A percentile compares a stretch with the other conserved stretches of the same genome.
Conservation (phyloP, 2,329 filamentous ascomycete genomes). For the Beauveria caledonica region DNA sequence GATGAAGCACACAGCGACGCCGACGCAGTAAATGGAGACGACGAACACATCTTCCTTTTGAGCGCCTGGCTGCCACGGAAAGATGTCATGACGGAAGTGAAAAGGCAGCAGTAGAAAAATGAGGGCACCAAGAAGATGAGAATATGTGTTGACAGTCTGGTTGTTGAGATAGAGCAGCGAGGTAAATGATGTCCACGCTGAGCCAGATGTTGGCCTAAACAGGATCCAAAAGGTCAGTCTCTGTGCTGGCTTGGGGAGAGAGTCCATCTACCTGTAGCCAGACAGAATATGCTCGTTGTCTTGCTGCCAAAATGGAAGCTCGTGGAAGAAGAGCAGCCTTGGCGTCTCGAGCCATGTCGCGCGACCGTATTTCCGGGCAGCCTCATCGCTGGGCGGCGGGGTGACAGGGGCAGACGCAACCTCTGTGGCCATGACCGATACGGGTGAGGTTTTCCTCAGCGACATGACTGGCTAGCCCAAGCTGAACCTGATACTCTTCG, state of each 20-base stretch:
- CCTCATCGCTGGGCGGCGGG: not conserved
- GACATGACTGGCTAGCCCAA: not conserved
- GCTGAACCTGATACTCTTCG: no score
- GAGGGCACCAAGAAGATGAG: conserved; percentile 12
- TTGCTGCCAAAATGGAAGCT: conserved; percentile 6
- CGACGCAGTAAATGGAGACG: conserved; percentile 13
- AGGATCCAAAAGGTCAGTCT: not conserved
- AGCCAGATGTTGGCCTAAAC: conserved; percentile 10
- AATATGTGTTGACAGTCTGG: conserved; percentile 10
- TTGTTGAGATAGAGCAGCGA: conserved; percentile 14
- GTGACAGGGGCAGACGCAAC: not conserved
- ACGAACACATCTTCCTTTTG: conserved; percentile 11
- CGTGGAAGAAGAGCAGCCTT: conserved; percentile 8
- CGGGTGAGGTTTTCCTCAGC: not conserved
- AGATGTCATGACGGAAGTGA: conserved; percentile 8
- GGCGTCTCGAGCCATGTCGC: conserved; percentile 2
- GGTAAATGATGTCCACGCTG: conserved; percentile 1
- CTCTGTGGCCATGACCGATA: not conserved
- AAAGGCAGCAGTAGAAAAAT: conserved; percentile 9
- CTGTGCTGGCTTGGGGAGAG: not conserved
- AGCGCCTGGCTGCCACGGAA: not conserved
- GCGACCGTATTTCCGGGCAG: not conserved
- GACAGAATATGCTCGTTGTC: conserved; percentile 11
- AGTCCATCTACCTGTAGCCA: conserved; percentile 5
- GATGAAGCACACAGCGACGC: conserved; percentile 15